Evolutionary conservation across 129 eudicot genomes (phyloP), one percentile per base, ranked within the genome.

Genomic region (Sambucus nigra): DNA sequence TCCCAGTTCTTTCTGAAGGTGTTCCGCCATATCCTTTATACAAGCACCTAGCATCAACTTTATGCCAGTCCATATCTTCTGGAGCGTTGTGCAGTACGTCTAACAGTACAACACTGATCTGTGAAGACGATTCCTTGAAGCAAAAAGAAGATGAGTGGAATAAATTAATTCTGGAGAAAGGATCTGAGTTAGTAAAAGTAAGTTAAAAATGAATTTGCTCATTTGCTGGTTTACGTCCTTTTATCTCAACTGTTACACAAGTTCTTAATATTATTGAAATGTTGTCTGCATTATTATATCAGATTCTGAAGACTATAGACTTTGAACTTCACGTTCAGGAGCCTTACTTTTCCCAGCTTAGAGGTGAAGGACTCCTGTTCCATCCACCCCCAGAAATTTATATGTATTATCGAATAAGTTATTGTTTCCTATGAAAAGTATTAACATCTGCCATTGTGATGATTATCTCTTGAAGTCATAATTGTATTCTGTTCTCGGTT

Each of bases 271-370:
- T 39, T 13, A 12, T 2, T 70, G 16, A 27, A 9, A n/a, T 31
- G 7, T n/a, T 32, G 25, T 26, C 38, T 35, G 35, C 23, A 24
- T 67, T 66, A 24, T 67, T 66, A n/a, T 48, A 68, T 29, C 56
- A 91, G 99, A 59, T 82, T 64, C 53, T 91, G 59, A 71, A 72
- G 71, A 59, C 73, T 24, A 67, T 86, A 49, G 76, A 77, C 50
- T 77, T 79, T 75, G 75, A 86, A 61, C 83, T 91, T 53, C 87
- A 86, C 56, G 95, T 80, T 64, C 99, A 86, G 73, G 87, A 91
- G 80, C 94, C 99, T 20, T 91, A 58, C 83, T 86, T 91, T 67
- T 60, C 84, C 32, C 95, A 79, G 69, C 81, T 86, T 25, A 82
- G 66, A 72, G 95, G 99, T 91, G n/a, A n/a, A n/a, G n/a, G n/a